Evolutionary conservation across 2,329 filamentous ascomycete species (phyloP), one percentile per base, ranked within the genome.

Genomic region (Ophiocordyceps robertsii): DNA sequence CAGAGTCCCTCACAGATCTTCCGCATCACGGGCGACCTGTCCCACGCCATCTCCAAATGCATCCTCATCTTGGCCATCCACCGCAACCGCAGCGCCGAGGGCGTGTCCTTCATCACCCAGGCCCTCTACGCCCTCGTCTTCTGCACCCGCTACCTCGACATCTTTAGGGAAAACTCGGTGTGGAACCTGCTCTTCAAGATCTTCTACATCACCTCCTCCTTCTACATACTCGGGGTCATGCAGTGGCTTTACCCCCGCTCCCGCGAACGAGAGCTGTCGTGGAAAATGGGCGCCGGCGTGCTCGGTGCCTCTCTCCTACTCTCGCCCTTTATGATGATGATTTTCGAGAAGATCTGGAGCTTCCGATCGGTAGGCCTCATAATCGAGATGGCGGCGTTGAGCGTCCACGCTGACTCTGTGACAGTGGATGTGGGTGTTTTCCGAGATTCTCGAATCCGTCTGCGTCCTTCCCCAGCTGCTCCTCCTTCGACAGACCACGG

Each of bases 11-110:
- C 3, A 36, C 16, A 78, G 75, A 49, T 74, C 53, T 77, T 95
- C 64, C 84, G 87, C 55, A 74, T 93, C 55, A 61, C 87, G 54
- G 90, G 77, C 58, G 90, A 96, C 61, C 63, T 90, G 53, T 86
- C 84, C 55, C 90, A 96, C 60, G 77, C 86, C 38, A 70, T 79
- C 39, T 92, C 88, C 44, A 95, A 95, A 73, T 78, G 81, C 60
- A 92, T 95, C 57, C 73, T 95, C 53, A 87, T 95, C 65, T 84
- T 81, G 67, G 80, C 88, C 43, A 95, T 95, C 55, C 87, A 95
- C 64, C 76, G 77, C 51, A 95, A 95, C 58, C 76, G 76, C 57
- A 92, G 84, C 60, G 84, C 88, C 39, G 88, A 95, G 70, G 87
- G 89, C 46, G 84, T 95, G 47, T 95, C 88, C 21, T 79, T 95